Conservation (phyloP, 805 yeast genomes). For the Suhomyces sp. region DNA sequence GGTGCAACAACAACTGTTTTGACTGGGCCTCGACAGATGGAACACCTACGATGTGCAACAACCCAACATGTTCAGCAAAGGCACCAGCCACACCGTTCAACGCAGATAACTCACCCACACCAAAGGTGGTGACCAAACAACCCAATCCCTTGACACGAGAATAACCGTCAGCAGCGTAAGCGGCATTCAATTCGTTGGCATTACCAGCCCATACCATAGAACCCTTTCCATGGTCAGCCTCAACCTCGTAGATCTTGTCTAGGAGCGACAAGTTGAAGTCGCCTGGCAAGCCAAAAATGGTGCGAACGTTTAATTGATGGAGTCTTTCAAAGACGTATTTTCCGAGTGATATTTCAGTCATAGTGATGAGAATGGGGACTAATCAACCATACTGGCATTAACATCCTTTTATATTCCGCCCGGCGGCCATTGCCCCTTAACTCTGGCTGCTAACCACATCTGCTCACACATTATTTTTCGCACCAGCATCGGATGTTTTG, state of each 20-base stretch:
- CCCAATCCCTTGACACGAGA: constrained; percentile 76
- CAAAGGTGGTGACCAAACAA: constrained; percentile 78
- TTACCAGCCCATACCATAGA: constrained; percentile 84
- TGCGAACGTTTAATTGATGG: constrained; percentile 64
- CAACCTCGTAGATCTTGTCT: constrained; percentile 71
- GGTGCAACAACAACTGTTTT: constrained; percentile 71
- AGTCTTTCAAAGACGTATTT: constrained; percentile 76
- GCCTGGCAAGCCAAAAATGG: constrained; percentile 80
- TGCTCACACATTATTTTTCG: background rate
- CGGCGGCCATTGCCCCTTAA: background rate
- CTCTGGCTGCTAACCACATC: background rate
- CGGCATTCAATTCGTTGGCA: constrained; percentile 86
- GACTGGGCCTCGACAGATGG: constrained; percentile 75
- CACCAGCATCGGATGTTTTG: background rate
- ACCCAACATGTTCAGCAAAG: constrained; percentile 85
- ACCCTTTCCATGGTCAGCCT: constrained; percentile 33
- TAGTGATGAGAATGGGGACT: constrained; percentile 6
- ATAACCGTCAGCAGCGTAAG: constrained; percentile 87
- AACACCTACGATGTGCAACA: constrained; percentile 81
- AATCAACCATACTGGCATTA: too few species aligned
- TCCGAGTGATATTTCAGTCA: constrained; percentile 61
- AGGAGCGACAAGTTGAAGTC: constrained; percentile 72
- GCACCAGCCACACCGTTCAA: constrained; percentile 86
- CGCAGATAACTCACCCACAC: constrained; percentile 86
- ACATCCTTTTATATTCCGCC: background rate